A percentile compares a stretch with the other conserved stretches of the same genome.
Conservation (phyloP, 2,329 filamentous ascomycete species). For the Lomentospora prolificans region DNA sequence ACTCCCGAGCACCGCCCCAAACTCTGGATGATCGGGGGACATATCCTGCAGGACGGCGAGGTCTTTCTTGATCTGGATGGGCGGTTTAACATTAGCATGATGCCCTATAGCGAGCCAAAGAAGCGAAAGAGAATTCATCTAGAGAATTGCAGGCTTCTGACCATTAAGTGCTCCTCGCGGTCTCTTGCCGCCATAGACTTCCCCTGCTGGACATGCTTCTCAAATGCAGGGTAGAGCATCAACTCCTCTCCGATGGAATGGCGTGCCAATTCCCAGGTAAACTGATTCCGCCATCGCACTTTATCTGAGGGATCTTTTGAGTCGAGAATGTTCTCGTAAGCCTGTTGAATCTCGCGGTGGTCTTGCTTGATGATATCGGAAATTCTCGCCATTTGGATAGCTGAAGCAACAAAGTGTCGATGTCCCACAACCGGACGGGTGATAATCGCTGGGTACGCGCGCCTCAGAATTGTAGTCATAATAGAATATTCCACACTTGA, state of each 20-base stretch:
- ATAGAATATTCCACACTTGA: not conserved
- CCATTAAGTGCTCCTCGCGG: slow-evolving; percentile 34
- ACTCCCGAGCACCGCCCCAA: slow-evolving; percentile 29
- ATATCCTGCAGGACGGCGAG: slow-evolving; percentile 40
- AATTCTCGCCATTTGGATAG: slow-evolving; percentile 17
- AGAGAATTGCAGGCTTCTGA: slow-evolving; percentile 14
- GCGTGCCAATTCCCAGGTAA: slow-evolving; percentile 37
- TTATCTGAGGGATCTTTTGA: slow-evolving; percentile 25
- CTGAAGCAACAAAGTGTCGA: slow-evolving; percentile 1
- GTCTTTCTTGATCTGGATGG: slow-evolving; percentile 36
- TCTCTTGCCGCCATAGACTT: slow-evolving; percentile 35
- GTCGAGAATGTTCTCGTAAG: slow-evolving; percentile 27
- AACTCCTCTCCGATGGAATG: slow-evolving; percentile 39
- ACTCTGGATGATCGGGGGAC: slow-evolving; percentile 26
- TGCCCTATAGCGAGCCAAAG: not conserved
- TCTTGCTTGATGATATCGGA: slow-evolving; percentile 19
- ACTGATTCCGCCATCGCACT: slow-evolving; percentile 33
- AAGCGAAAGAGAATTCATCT: not conserved
- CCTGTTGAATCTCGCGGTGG: slow-evolving; percentile 22
- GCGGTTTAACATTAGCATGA: not conserved
- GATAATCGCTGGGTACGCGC: not conserved
- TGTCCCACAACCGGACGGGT: not conserved
- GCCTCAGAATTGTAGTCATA: not conserved
- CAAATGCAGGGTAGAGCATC: slow-evolving; percentile 43
- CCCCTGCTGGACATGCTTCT: slow-evolving; percentile 35